Conservation (phyloP, 2,329 filamentous ascomycete genomes). For the Fusarium nelsonii region DNA sequence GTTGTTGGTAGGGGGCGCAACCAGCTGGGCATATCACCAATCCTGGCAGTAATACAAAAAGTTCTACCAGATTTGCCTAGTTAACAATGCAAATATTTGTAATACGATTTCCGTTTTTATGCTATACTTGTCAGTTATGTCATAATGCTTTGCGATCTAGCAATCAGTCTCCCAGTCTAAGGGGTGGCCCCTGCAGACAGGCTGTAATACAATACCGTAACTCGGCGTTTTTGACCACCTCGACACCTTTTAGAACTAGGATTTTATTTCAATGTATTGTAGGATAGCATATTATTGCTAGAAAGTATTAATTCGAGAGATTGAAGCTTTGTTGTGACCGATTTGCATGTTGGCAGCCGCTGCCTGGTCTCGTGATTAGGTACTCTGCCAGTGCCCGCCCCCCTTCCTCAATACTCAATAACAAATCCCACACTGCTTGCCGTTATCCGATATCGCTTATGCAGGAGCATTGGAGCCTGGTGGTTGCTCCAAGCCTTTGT, state of each 20-base stretch:
- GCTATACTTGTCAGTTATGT: neutral
- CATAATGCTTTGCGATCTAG: neutral
- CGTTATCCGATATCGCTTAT: neutral
- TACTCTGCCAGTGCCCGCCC: neutral
- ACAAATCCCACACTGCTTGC: neutral
- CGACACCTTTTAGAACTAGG: neutral
- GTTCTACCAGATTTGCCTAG: neutral
- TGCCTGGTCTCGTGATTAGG: neutral
- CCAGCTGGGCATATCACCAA: neutral
- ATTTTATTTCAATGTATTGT: neutral
- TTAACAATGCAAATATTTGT: neutral
- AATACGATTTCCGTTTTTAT: neutral
- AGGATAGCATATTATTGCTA: no score
- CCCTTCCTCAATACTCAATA: constrained; percentile 12
- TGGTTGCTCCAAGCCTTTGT: constrained; percentile 1
- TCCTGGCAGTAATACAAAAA: neutral
- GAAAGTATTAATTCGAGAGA: neutral
- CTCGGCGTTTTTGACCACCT: neutral
- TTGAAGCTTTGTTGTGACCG: neutral
- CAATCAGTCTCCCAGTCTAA: neutral
- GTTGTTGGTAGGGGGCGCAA: neutral
- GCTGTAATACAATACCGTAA: neutral
- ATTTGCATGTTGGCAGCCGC: neutral
- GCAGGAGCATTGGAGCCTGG: neutral
- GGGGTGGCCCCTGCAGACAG: neutral